phyloP scores from a whole-genome alignment of 148 eudicot genomes.

The Pharnaceum exiguum region DNA sequence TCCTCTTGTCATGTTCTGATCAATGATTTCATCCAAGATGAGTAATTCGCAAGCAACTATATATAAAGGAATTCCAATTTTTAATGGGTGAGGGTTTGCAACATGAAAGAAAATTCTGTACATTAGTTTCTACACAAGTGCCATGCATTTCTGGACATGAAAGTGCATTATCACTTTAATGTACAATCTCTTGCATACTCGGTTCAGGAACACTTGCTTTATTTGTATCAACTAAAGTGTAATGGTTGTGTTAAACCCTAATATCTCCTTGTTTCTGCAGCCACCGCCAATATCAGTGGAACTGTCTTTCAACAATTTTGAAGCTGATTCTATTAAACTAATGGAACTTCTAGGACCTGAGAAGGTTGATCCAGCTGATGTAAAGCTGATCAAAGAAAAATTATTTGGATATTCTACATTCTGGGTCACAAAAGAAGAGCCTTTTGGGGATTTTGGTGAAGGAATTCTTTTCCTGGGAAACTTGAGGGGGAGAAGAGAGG shows the following conservation, averaged over 20 bases:
- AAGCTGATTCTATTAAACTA: slow-evolving; percentile 87
- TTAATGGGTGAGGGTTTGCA: too few relatives aligned
- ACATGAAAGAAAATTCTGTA: too few relatives aligned
- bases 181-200: background rate
- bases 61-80: too few relatives aligned
- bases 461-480: slow-evolving; percentile 96
- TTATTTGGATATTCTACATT: slow-evolving; percentile 96
- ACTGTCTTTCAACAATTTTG: slow-evolving; percentile 69
- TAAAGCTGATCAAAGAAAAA: slow-evolving; percentile 78
- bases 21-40: too few relatives aligned
- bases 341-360: slow-evolving; percentile 99
- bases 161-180: too few relatives aligned
- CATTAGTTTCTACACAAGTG: too few relatives aligned
- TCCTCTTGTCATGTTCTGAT: too few relatives aligned
- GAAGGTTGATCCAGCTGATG: slow-evolving; percentile 90
- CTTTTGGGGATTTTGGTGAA: slow-evolving; percentile 96
- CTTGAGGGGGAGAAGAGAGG: slow-evolving; percentile 83
- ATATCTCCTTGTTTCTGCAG: slow-evolving; percentile 32
- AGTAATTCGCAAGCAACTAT: too few relatives aligned
- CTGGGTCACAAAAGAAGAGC: slow-evolving; percentile 97
- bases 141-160: too few relatives aligned
- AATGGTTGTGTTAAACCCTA: slow-evolving; percentile 8
- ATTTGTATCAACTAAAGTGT: background rate
- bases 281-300: slow-evolving; percentile 49
- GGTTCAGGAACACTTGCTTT: background rate